Evolutionary conservation across 2,329 filamentous ascomycete genomes (phyloP), one percentile per base, ranked within the genome.

Genomic region (Aspergillus fructus): DNA sequence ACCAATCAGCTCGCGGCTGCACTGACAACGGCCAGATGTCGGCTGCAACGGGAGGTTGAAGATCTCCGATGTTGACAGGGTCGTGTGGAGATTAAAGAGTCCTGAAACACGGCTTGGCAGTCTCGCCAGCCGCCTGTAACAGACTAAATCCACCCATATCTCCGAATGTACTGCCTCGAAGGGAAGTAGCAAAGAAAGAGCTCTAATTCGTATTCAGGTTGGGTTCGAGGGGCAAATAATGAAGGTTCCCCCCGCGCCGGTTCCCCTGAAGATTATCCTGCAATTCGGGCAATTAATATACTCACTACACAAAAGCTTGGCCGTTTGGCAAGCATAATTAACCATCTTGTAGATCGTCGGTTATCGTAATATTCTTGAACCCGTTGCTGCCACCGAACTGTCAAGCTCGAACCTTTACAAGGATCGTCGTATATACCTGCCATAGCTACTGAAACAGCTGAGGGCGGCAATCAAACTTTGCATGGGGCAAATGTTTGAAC

Each of bases 111-210:
- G 24, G 21, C 55, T 54, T 54, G 55, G 55, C 55, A 40, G 27
- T 58, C 40, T 40, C 45, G 49, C 42, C 39, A 54, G 46, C 49
- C 49, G 49, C 52, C 83, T 68, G 79, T 84, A 19, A 54, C 58
- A 57, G 17, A 37, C 50, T 54, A 49, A 50, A n/a, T 37, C 9
- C 34, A n/a, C 3, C 34, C 34, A 37, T n/a, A 37, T 37, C 34
- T 15, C 34, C 34, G 34, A n/a, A 37, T 37, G 4, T 37, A 2
- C 27, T 30, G 27, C 27, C 27, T 30, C 27, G 27, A 11, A 30
- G 2, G 27, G 9, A 30, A 30, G 27, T 30, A 30, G 27, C 9
- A 9, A 30, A 9, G 27, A 9, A 9, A 30, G 8, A 30, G 27
- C 9, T 30, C 15, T 37, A 9, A 33, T 37, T 48, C 17, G 46